These are phyloP conservation scores for Penicillium brasilianum DNA, from an alignment of 2,329 filamentous ascomycete species.

Conservation along the genomic window DNA sequence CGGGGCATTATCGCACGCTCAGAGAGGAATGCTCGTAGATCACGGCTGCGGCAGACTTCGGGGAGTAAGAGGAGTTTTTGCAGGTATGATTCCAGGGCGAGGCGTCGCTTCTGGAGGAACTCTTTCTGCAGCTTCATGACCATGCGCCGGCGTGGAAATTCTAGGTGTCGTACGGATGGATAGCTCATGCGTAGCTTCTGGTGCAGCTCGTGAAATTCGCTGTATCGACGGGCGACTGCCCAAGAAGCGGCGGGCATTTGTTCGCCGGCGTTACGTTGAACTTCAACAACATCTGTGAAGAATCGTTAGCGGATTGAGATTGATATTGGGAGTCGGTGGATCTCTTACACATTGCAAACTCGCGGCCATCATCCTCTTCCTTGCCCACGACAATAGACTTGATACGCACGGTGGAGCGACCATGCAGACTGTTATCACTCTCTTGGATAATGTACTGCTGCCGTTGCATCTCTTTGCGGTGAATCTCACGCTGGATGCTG, in stretches of 20 bases:
- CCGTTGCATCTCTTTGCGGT: slow-evolving; percentile 90
- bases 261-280: slow-evolving; percentile 86
- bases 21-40: slow-evolving; percentile 89
- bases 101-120: slow-evolving; percentile 85
- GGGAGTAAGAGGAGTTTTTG: slow-evolving; percentile 81
- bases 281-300: slow-evolving; percentile 77
- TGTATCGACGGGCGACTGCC: slow-evolving; percentile 90
- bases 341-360: slow-evolving; percentile 79
- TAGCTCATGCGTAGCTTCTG: slow-evolving; percentile 85
- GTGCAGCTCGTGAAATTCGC: slow-evolving; percentile 94
- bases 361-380: slow-evolving; percentile 90
- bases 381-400: slow-evolving; percentile 90
- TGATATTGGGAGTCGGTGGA: not conserved
- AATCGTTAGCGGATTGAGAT: not conserved
- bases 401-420: slow-evolving; percentile 85
- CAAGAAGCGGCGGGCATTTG: slow-evolving; percentile 97
- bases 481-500: slow-evolving; percentile 88
- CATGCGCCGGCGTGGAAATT: slow-evolving; percentile 89
- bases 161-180: slow-evolving; percentile 82
- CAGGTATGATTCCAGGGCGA: slow-evolving; percentile 84
- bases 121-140: slow-evolving; percentile 97
- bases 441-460: slow-evolving; percentile 98
- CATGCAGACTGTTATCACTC: slow-evolving; percentile 95
- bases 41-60: slow-evolving; percentile 90
- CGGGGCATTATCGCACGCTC: slow-evolving; percentile 77